phyloP scores from a whole-genome alignment of 2,329 filamentous ascomycete genomes.

The Fusarium nematophilum region DNA sequence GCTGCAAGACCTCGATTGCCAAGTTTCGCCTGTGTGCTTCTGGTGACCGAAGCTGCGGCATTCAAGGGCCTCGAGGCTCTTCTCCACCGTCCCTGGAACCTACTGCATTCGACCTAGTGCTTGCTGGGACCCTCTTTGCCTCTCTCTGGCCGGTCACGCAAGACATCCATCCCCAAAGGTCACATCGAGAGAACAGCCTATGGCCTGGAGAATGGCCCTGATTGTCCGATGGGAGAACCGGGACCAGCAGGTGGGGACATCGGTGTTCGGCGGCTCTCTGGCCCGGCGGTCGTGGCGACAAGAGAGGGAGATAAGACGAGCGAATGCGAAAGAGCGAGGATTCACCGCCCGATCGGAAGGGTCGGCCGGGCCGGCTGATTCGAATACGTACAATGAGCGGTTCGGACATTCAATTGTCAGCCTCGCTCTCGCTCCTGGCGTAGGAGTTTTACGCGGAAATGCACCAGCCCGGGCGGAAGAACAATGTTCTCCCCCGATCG shows the following conservation, averaged over 20 bases:
- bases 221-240: background rate
- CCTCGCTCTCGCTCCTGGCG: no score
- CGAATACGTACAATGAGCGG: background rate
- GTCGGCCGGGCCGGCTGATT: slow-evolving; percentile 12
- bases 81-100: no score
- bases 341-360: slow-evolving; percentile 16
- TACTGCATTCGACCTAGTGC: no score
- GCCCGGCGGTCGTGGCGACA: slow-evolving; percentile 20
- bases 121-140: slow-evolving; percentile 19
- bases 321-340: slow-evolving; percentile 13
- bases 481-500: no score
- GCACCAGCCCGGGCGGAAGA: slow-evolving; percentile 5
- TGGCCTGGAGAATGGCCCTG: slow-evolving; percentile 10
- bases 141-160: background rate
- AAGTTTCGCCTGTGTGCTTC: slow-evolving; percentile 17
- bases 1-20: slow-evolving; percentile 34
- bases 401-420: slow-evolving; percentile 4
- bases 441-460: slow-evolving; percentile 4
- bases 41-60: slow-evolving; percentile 6
- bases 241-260: slow-evolving; percentile 5
- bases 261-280: slow-evolving; percentile 23
- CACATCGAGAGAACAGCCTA: background rate
- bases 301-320: background rate
- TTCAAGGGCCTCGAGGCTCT: no score
- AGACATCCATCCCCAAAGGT: background rate